phyloP scores from a whole-genome alignment of 140 eudicot genomes.

The Cichorium intybus region DNA sequence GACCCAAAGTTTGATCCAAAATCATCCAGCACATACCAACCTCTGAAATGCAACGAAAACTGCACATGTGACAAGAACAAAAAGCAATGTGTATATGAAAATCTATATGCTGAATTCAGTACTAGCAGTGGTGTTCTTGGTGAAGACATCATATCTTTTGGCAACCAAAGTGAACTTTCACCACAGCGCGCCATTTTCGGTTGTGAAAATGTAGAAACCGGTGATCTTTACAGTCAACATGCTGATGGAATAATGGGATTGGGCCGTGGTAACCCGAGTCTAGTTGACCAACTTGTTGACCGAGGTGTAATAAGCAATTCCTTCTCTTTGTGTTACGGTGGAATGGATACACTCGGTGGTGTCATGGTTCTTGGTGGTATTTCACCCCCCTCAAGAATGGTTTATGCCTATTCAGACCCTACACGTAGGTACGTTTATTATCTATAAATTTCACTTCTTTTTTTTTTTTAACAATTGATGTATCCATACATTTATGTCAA shows the following conservation, averaged over 20 bases:
- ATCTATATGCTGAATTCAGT: constrained; percentile 92
- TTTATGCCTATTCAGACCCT: constrained; percentile 73
- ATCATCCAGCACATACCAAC: constrained; percentile 62
- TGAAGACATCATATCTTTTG: constrained; percentile 81
- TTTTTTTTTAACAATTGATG: constrained; percentile 59
- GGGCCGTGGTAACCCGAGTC: constrained; percentile 87
- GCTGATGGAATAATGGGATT: constrained; percentile 99
- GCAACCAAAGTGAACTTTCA: constrained; percentile 75
- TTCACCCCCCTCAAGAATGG: constrained; percentile 70
- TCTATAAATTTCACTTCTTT: constrained; percentile 29
- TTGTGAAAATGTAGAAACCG: constrained; percentile 86
- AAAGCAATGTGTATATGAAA: constrained; percentile 74
- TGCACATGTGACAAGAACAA: constrained; percentile 65
- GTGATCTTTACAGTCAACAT: constrained; percentile 79
- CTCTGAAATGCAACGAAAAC: constrained; percentile 70
- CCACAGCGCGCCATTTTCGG: constrained; percentile 92
- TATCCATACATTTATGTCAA: constrained; percentile 86
- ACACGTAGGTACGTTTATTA: constrained; percentile 64
- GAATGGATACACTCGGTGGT: constrained; percentile 96
- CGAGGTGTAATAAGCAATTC: constrained; percentile 77
- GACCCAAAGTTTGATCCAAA: constrained; percentile 95
- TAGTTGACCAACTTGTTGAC: constrained; percentile 91
- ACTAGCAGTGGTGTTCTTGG: constrained; percentile 93
- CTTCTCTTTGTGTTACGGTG: constrained; percentile 93
- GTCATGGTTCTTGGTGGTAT: constrained; percentile 97